These are phyloP conservation scores for Friedmanniomyces simplex DNA, from an alignment of 495 filamentous ascomycete species.

Conservation along the genomic window DNA sequence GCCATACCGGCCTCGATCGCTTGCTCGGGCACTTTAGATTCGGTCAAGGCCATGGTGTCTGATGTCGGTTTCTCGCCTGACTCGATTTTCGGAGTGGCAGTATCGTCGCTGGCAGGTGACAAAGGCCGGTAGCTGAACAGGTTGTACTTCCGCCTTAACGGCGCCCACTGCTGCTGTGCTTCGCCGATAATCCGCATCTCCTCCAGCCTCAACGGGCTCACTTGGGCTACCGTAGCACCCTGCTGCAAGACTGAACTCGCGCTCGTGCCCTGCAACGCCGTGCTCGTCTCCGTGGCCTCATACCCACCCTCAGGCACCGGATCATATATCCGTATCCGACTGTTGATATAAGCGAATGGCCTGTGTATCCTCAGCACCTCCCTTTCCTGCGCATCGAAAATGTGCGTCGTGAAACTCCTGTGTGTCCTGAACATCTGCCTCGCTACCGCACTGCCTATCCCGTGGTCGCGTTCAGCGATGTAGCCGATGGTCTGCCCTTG, in stretches of 20 bases:
- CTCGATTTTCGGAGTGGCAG: conserved; percentile 28
- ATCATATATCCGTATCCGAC: conserved; percentile 54
- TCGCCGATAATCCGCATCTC: conserved; percentile 59
- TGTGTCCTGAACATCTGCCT: conserved; percentile 58
- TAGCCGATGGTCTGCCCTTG: conserved; percentile 58
- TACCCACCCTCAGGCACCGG: conserved; percentile 23
- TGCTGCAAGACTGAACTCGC: conserved; percentile 35
- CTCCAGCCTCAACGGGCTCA: conserved; percentile 42
- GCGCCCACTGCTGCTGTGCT: conserved; percentile 59
- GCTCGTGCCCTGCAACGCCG: conserved; percentile 35
- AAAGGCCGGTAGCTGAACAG: conserved; percentile 45
- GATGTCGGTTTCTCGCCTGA: conserved; percentile 41
- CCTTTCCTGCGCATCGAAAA: conserved; percentile 55
- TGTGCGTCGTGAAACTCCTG: conserved; percentile 58
- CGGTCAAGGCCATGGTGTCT: conserved; percentile 36
- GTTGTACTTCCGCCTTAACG: conserved; percentile 56
- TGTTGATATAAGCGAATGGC: conserved; percentile 59
- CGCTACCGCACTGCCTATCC: conserved; percentile 46
- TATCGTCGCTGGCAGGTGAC: conserved; percentile 17
- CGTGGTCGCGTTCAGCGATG: conserved; percentile 57
- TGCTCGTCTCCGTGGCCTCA: conserved; percentile 30
- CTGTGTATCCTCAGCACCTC: conserved; percentile 60
- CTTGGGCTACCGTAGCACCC: conserved; percentile 32
- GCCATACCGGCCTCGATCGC: conserved; percentile 37
- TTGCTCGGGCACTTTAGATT: conserved; percentile 17